Evolutionary conservation across 768 basidiomycete genomes (phyloP).

Genomic region (Xanthoconium purpureum): DNA sequence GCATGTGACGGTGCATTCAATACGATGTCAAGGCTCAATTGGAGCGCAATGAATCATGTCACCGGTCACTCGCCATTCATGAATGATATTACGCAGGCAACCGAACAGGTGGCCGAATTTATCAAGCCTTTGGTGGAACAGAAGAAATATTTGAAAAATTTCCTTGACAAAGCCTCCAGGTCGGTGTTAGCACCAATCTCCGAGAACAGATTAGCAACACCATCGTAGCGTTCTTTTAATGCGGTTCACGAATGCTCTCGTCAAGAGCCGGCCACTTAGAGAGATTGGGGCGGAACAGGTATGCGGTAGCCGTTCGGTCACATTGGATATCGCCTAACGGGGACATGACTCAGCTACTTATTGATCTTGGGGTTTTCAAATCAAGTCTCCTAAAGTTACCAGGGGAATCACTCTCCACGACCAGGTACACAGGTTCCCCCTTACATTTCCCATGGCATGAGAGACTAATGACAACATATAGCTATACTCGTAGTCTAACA

Average conservation of each 20-base stretch:
- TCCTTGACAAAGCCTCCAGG: constrained; percentile 93
- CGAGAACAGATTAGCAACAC: neutral
- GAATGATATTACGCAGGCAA: constrained; percentile 66
- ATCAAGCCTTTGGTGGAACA: constrained; percentile 85
- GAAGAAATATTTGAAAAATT: constrained; percentile 91
- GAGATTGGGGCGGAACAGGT: constrained; percentile 97
- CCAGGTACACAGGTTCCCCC: constrained; percentile 43
- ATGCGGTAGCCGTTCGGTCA: constrained; percentile 1
- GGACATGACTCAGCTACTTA: constrained; percentile 57
- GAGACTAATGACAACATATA: constrained; percentile 33
- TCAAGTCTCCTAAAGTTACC: constrained; percentile 80
- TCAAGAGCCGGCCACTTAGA: constrained; percentile 85
- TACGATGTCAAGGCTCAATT: constrained; percentile 74
- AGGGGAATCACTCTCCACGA: constrained; percentile 57
- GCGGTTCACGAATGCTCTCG: constrained; percentile 86
- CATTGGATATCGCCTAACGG: neutral
- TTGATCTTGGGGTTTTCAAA: constrained; percentile 88
- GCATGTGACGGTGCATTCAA: constrained; percentile 76
- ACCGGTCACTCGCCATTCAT: constrained; percentile 83
- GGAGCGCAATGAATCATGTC: constrained; percentile 79
- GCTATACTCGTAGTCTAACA: constrained; percentile 78
- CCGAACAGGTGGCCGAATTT: constrained; percentile 72
- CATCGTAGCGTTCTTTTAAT: constrained; percentile 68
- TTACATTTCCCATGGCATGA: neutral
- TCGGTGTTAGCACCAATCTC: constrained; percentile 32